Evolutionary conservation across 768 basidiomycete genomes (phyloP).

Genomic region (Suillus variegatus): DNA sequence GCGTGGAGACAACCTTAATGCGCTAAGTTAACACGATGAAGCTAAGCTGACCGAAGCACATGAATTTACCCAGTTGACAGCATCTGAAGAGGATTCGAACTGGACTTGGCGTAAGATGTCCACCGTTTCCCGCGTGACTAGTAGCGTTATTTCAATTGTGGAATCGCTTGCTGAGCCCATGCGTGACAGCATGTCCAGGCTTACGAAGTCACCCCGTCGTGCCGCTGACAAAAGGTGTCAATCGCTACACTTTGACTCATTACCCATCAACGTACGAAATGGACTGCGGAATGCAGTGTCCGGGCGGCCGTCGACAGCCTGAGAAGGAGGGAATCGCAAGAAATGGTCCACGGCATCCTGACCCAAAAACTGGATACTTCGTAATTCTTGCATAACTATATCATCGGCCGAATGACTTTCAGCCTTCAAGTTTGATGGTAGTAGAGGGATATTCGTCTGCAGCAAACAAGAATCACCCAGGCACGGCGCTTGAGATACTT

Average conservation of each 20-base stretch:
- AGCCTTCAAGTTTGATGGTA: conserved; percentile 35
- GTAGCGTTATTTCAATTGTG: conserved; percentile 34
- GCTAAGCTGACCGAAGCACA: not conserved
- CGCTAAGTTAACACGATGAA: not conserved
- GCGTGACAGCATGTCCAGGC: conserved; percentile 38
- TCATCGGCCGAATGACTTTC: conserved; percentile 32
- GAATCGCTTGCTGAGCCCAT: conserved; percentile 18
- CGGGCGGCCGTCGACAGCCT: conserved; percentile 56
- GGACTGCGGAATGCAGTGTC: conserved; percentile 53
- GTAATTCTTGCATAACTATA: conserved; percentile 45
- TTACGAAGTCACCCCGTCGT: conserved; percentile 38
- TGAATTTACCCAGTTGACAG: conserved; percentile 33
- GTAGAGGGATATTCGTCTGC: conserved; percentile 51
- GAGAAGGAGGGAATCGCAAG: conserved; percentile 46
- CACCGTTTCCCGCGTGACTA: conserved; percentile 37
- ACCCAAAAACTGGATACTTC: conserved; percentile 36
- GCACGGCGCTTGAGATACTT: conserved; percentile 38
- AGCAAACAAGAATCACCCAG: conserved; percentile 47
- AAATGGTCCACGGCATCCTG: conserved; percentile 38
- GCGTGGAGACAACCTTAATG: not conserved
- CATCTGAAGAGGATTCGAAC: conserved; percentile 34
- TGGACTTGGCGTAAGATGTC: conserved; percentile 28
- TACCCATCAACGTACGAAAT: conserved; percentile 37
- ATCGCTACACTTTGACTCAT: conserved; percentile 13
- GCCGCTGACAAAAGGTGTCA: conserved; percentile 20